Base-by-base conservation (phyloP, 23 red algal genomes). In the Gracilariopsis chorda region DNA sequence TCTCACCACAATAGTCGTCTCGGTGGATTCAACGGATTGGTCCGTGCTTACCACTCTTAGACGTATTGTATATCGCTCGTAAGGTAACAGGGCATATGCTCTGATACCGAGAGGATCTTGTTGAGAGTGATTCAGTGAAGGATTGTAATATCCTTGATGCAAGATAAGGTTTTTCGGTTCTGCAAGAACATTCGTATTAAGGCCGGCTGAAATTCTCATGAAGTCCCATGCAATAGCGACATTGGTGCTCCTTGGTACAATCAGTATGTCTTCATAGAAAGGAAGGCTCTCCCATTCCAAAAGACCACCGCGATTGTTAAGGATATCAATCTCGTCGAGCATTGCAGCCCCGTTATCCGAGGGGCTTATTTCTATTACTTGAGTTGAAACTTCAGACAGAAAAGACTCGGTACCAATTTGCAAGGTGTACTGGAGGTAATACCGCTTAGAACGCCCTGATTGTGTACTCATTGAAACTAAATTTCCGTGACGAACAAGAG, bases 91-190 rank as follows among this genome's bases (percentile, higher is more conserved):
- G 52, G 75, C 35, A 39, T 57, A 36, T 1, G 74, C 75, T 74
- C 70, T 91, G 57, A 91, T 69, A 25, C 88, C 88, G 23, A 91
- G 57, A 44, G 88, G 88, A 82, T 51, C 21, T 51, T 23, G 28
- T 41, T 91, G 88, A 41, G 88, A 44, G 29, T 13, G 75, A 58
- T 79, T 41, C 59, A 47, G 43, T 45, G 48, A 13, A 30, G 88
- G 76, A 58, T 91, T 72, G 52, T 76, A 91, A 47, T 91, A 91
- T 20, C 76, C 52, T 5, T 49, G 36, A 14, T 49, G 47, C 7
- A 67, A 51, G 27, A 91, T 91, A 24, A 82, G 62, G 21, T 91
- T 80, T 44, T 37, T 36, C 5, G 62, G 48, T 37, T 68, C 40
- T 12, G 55, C n/a, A 49, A 91, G 45, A 39, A 82, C 46, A 44